Conservation (phyloP, 176 grass and related monocot genomes). For the Phyllostachys edulis region DNA sequence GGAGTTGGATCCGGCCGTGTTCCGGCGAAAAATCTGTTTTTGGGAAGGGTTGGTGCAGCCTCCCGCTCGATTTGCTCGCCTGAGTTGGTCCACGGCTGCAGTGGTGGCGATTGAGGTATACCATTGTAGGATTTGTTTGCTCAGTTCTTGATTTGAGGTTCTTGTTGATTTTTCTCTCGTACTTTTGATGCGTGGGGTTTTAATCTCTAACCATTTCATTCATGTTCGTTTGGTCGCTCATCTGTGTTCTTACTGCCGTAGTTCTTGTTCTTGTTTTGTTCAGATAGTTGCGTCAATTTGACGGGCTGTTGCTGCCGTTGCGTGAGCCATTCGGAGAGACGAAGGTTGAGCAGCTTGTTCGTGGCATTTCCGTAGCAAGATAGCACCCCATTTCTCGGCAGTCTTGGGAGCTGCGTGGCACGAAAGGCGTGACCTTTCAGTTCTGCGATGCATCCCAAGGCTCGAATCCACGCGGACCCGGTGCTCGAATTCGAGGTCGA, state of each 20-base stretch:
- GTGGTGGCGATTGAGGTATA: conserved; percentile 24
- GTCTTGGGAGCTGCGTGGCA: neutral
- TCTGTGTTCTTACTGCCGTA: neutral
- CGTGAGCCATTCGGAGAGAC: neutral
- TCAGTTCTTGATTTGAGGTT: neutral
- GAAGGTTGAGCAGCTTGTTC: neutral
- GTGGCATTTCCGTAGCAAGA: neutral
- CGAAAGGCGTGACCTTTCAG: conserved; percentile 15
- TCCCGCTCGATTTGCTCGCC: conserved; percentile 9
- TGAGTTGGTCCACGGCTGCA: neutral
- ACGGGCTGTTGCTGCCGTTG: neutral
- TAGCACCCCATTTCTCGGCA: neutral
- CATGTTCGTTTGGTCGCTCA: neutral
- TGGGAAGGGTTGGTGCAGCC: neutral
- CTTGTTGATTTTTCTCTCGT: neutral
- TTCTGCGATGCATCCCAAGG: conserved; percentile 63
- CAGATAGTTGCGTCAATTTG: conserved; percentile 35
- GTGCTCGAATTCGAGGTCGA: conserved; percentile 40
- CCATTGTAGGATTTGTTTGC: conserved; percentile 7
- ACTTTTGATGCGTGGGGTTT: neutral
- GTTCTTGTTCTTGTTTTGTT: conserved; percentile 25
- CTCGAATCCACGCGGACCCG: conserved; percentile 75
- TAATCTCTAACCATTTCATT: neutral
- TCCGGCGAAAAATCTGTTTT: neutral
- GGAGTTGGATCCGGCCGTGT: conserved; percentile 36